These are phyloP conservation scores for Sarcodon sp. DNA, from an alignment of 768 basidiomycete species.

Conservation along the genomic window DNA sequence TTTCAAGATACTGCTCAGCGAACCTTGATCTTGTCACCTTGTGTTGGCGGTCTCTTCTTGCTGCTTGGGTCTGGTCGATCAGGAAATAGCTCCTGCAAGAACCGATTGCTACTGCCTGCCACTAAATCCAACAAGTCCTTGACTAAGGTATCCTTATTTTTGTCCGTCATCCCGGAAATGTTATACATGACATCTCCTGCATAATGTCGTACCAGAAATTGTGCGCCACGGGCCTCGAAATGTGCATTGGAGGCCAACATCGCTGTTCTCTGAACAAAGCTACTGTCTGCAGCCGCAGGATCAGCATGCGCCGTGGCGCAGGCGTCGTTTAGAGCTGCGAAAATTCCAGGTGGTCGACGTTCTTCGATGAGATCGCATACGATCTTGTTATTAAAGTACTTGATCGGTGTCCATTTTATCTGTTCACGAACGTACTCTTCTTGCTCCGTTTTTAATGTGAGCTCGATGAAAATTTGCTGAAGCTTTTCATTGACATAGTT, in stretches of 20 bases:
- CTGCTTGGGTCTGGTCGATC: slow-evolving; percentile 92
- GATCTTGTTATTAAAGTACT: slow-evolving; percentile 97
- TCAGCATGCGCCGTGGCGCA: slow-evolving; percentile 98
- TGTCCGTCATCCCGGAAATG: slow-evolving; percentile 96
- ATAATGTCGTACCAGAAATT: slow-evolving; percentile 94
- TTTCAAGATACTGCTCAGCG: slow-evolving; percentile 3
- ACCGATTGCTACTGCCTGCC: slow-evolving; percentile 65
- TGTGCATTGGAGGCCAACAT: slow-evolving; percentile 77
- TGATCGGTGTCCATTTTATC: slow-evolving; percentile 99
- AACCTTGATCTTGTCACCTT: slow-evolving; percentile 95
- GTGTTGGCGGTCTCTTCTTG: slow-evolving; percentile 97
- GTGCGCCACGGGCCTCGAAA: slow-evolving; percentile 87
- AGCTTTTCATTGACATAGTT: slow-evolving; percentile 99
- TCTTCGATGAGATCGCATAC: slow-evolving; percentile 99
- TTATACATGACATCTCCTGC: slow-evolving; percentile 99
- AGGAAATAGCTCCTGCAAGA: slow-evolving; percentile 82
- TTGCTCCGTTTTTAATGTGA: slow-evolving; percentile 97
- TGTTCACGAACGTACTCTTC: slow-evolving; percentile 98
- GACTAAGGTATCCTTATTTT: slow-evolving; percentile 96
- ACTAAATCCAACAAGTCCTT: slow-evolving; percentile 92
- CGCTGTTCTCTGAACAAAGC: slow-evolving; percentile 86
- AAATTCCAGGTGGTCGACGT: slow-evolving; percentile 90
- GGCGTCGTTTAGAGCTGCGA: slow-evolving; percentile 97
- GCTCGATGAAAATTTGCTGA: slow-evolving; percentile 98
- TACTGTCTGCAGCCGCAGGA: slow-evolving; percentile 90